These are phyloP conservation scores for Dryadomyces quercus-mongolicae DNA, from an alignment of 2,329 filamentous ascomycete genomes.

Conservation along the genomic window DNA sequence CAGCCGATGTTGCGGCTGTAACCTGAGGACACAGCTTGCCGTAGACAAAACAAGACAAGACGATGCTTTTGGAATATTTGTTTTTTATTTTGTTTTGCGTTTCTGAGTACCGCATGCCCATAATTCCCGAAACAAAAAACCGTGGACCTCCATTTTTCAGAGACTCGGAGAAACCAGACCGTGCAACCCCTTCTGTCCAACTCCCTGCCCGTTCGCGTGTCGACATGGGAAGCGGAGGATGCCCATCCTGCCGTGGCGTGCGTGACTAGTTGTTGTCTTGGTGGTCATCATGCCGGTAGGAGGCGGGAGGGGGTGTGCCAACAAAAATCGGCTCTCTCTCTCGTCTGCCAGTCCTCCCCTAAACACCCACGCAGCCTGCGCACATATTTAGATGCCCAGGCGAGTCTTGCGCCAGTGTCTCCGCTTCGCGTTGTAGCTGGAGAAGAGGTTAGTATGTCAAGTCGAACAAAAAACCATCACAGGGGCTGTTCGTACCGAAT, in stretches of 20 bases:
- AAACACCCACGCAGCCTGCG: constrained; percentile 1
- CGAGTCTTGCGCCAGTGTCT: constrained; percentile 99
- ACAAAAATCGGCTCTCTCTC: not conserved
- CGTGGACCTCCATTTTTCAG: not conserved
- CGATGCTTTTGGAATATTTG: not conserved
- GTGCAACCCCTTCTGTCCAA: not conserved
- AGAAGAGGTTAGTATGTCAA: not conserved
- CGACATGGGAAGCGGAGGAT: not conserved
- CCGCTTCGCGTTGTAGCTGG: constrained; percentile 99
- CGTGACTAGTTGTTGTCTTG: not conserved
- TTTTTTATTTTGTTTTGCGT: constrained; percentile 2
- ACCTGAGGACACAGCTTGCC: too few species aligned
- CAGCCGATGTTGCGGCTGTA: too few species aligned
- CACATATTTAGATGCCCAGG: constrained; percentile 77
- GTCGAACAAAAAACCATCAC: too few species aligned
- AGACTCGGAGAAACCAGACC: not conserved
- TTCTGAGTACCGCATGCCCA: not conserved
- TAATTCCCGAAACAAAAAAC: constrained; percentile 2
- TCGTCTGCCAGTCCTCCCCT: constrained; percentile 3
- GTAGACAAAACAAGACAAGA: too few species aligned
- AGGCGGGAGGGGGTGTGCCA: not conserved
- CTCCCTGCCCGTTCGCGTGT: not conserved
- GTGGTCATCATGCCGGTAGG: not conserved
- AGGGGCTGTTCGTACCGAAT: constrained; percentile 80
- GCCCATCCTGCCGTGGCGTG: not conserved